A percentile compares a stretch with the other conserved stretches of the same genome.
phyloP scores from a whole-genome alignment of 176 grass and related monocot genomes.

The Musa schizocarpa region DNA sequence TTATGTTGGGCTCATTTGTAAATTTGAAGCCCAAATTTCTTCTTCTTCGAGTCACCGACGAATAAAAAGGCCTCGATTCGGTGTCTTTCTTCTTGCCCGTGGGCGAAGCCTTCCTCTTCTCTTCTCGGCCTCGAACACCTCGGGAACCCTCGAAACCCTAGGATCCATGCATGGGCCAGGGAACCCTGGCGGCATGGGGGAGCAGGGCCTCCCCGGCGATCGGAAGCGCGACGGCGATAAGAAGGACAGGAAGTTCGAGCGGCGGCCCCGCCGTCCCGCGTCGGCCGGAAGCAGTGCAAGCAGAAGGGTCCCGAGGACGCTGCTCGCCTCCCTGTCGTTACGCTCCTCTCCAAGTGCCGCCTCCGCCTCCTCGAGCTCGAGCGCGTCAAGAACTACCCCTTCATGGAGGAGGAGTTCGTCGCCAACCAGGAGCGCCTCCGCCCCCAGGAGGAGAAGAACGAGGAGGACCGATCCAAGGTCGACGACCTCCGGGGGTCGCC shows the following conservation, averaged over 20 bases:
- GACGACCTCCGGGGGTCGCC: constrained; percentile 10
- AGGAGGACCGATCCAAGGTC: constrained; percentile 16
- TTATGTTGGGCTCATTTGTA: no score
- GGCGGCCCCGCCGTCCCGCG: constrained; percentile 8
- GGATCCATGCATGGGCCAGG: constrained; percentile 16
- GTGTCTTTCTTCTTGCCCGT: no score
- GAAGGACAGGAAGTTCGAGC: constrained; percentile 14
- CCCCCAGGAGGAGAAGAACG: constrained; percentile 19
- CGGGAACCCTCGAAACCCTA: no score
- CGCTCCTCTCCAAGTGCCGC: constrained; percentile 10
- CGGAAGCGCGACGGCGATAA: constrained; percentile 12
- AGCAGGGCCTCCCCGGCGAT: neutral
- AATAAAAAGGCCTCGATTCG: no score
- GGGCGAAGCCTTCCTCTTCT: no score
- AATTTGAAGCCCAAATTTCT: no score
- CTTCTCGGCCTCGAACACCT: no score
- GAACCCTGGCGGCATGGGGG: constrained; percentile 10
- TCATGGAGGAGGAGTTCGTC: constrained; percentile 19
- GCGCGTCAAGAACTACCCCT: constrained; percentile 11
- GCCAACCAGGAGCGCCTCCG: constrained; percentile 12
- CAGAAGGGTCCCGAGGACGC: constrained; percentile 2
- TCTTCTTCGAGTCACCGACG: no score
- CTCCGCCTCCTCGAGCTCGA: constrained; percentile 15
- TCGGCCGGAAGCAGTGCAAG: constrained; percentile 14
- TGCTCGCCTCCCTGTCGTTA: neutral